Evolutionary conservation across 768 basidiomycete genomes (phyloP), one percentile per base, ranked within the genome.

Genomic region (Naganishia kalamii): DNA sequence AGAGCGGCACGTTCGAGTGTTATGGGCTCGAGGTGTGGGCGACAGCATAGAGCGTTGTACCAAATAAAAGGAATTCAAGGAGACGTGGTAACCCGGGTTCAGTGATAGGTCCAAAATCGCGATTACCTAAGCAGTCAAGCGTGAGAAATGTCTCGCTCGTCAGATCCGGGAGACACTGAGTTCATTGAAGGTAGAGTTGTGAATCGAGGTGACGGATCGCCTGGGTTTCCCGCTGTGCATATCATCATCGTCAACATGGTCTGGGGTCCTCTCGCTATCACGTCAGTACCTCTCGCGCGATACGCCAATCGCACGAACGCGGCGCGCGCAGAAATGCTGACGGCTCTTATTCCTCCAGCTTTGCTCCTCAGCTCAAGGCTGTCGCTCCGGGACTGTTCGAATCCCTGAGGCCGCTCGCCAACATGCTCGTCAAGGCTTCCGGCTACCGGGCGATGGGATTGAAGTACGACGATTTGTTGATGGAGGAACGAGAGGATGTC

Each of bases 11-110:
- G n/a, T 98, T 97, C 70, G 91, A 94, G 73, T 91, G 91, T 76
- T 87, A 94, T 0, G 92, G 88, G 15, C 76, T 98, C 61, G 93
- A 97, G 73, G 90, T 92, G 0, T 96, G 93, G 93, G 87, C 66
- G 19, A 68, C 66, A 15, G n/a, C n/a, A n/a, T n/a, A n/a, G n/a
- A n/a, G n/a, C n/a, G n/a, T n/a, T n/a, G n/a, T n/a, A n/a, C n/a
- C n/a, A n/a, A n/a, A n/a, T n/a, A n/a, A n/a, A n/a, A n/a, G n/a
- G n/a, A n/a, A n/a, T n/a, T n/a, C n/a, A n/a, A n/a, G n/a, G n/a
- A n/a, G n/a, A n/a, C n/a, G n/a, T n/a, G 43, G 43, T 44, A 44
- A 44, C 43, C 43, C 43, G 43, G 43, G 13, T n/a, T 11, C 43
- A 11, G 5, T 44, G 43, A 44, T 44, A n/a, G n/a, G n/a, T n/a